A percentile compares a stretch with the other conserved stretches of the same genome.
Conservation (phyloP, 306 rosid genomes). For the Acacia acuminata region DNA sequence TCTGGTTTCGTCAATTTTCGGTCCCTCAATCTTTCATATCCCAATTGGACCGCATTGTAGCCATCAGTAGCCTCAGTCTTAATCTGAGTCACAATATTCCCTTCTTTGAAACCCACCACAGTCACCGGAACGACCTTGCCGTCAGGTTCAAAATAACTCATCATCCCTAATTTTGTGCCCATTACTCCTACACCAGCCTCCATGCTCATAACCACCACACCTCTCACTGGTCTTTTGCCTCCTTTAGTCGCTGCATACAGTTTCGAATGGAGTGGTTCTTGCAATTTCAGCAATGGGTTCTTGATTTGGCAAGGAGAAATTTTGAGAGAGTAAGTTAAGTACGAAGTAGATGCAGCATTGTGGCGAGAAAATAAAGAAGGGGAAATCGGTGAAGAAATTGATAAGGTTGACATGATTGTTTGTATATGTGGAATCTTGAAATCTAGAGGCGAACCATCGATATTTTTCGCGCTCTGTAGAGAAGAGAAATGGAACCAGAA, state of each 20-base stretch:
- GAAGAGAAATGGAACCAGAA: not conserved
- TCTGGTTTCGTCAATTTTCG: constrained; percentile 85
- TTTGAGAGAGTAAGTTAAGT: not conserved
- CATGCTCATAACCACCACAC: constrained; percentile 56
- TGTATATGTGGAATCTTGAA: not conserved
- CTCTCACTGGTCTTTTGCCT: not conserved
- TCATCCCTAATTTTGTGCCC: constrained; percentile 97
- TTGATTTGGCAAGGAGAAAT: not conserved
- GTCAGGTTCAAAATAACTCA: constrained; percentile 67
- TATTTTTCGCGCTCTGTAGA: not conserved
- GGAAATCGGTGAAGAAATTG: not conserved
- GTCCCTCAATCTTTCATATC: constrained; percentile 81
- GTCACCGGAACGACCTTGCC: constrained; percentile 92
- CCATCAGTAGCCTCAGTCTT: constrained; percentile 86
- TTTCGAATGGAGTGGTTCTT: not conserved
- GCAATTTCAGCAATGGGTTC: constrained; percentile 27
- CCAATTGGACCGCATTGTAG: constrained; percentile 79
- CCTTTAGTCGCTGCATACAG: not conserved
- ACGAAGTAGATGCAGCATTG: not conserved
- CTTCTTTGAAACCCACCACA: constrained; percentile 91
- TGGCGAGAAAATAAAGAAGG: not conserved
- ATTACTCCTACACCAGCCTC: constrained; percentile 95
- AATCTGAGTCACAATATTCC: constrained; percentile 85
- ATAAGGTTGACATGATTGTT: constrained; percentile 16
- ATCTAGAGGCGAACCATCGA: constrained; percentile 7